Conservation (phyloP, 2,329 filamentous ascomycete genomes). For the Cephalotrichum gorgonifer region DNA sequence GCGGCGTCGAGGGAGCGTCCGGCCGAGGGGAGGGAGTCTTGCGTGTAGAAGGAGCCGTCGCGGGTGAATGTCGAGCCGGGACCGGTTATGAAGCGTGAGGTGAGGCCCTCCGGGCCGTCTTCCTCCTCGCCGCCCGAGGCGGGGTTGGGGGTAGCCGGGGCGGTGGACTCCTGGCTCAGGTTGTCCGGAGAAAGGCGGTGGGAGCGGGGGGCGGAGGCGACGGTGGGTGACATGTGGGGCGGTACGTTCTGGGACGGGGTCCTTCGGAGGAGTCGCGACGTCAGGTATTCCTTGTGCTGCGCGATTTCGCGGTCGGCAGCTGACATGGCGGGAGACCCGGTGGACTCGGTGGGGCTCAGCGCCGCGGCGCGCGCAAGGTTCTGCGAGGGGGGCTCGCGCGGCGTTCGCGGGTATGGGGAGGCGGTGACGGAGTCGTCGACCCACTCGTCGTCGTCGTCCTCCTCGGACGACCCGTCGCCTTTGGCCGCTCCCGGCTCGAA, state of each 20-base stretch:
- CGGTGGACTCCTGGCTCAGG: conserved; percentile 18
- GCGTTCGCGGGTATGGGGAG: conserved; percentile 35
- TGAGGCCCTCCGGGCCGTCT: conserved; percentile 38
- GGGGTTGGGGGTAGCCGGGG: conserved; percentile 25
- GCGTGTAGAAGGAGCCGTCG: conserved; percentile 42
- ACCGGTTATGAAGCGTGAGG: conserved; percentile 48
- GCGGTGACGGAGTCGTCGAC: conserved; percentile 56
- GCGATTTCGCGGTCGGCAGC: conserved; percentile 26
- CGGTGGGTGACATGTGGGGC: conserved; percentile 54
- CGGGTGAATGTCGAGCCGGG: conserved; percentile 37
- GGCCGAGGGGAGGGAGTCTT: conserved; percentile 13
- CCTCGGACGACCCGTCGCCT: conserved; percentile 25
- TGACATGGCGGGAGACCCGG: neutral
- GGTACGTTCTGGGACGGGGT: conserved; percentile 50
- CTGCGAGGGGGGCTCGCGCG: neutral
- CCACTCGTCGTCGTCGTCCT: conserved; percentile 48
- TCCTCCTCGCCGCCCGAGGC: conserved; percentile 25
- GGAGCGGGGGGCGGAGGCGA: conserved; percentile 30
- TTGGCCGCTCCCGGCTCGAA: conserved; percentile 51
- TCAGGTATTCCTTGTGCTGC: conserved; percentile 55
- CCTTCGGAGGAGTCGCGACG: conserved; percentile 55
- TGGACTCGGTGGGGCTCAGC: neutral
- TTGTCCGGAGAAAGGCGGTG: conserved; percentile 16
- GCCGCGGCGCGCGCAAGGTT: neutral
- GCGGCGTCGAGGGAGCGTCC: conserved; percentile 21